These are phyloP conservation scores for Termitomyces heimii DNA, from an alignment of 768 basidiomycete species.

Conservation along the genomic window DNA sequence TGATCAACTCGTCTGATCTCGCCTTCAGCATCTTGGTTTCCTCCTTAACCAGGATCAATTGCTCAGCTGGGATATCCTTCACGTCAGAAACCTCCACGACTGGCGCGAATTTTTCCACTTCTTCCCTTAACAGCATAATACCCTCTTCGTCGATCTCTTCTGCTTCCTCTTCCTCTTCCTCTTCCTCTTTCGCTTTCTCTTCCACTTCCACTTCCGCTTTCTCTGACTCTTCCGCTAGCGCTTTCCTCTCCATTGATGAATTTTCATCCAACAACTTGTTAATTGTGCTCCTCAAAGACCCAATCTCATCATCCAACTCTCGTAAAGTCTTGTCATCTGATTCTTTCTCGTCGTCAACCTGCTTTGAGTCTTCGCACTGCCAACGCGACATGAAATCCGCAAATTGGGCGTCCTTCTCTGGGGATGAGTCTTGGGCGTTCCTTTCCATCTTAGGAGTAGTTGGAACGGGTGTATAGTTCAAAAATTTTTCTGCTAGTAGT, in stretches of 20 bases:
- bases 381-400: not conserved
- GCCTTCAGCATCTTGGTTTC: not conserved
- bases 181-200: not conserved
- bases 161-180: not conserved
- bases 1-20: not conserved
- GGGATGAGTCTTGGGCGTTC: not conserved
- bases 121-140: not conserved
- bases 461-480: constrained; percentile 22
- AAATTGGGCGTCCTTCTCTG: not conserved
- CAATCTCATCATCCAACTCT: not conserved
- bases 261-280: not conserved
- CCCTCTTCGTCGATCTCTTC: not conserved
- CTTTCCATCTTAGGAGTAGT: constrained; percentile 14
- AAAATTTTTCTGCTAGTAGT: constrained; percentile 21
- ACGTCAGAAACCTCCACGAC: not conserved
- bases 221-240: not conserved
- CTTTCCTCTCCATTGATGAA: not conserved
- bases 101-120: not conserved
- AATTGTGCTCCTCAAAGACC: not conserved
- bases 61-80: not conserved
- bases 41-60: not conserved
- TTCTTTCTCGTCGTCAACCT: not conserved
- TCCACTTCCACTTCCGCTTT: not conserved
- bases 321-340: not conserved
- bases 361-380: not conserved